Base-by-base conservation (phyloP, 768 basidiomycete genomes). In the Galerina marginata region DNA sequence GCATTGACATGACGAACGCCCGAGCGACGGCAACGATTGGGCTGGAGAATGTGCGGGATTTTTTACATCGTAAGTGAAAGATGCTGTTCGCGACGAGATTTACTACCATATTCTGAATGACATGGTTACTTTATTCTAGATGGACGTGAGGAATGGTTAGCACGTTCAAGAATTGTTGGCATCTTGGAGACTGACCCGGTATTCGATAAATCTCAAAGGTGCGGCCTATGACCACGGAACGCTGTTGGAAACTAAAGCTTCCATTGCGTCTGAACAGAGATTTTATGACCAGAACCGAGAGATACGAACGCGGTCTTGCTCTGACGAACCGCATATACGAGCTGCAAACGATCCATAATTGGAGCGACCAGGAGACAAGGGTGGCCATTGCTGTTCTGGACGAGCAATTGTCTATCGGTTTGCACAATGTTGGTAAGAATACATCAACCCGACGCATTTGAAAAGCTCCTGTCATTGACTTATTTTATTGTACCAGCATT, bases 201-300 rank as follows among this genome's bases (percentile, higher is more conserved):
- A 11, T 90, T 91, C 54, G 82, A 88, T 69, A 89, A 88, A 68
- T 75, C 81, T 0, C 66, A 74, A 33, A 82, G 82, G 89, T 88
- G 12, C 6, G 40, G 11, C 4, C 16, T 15, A 26, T 56, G 54
- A 66, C 53, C 3, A 12, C 9, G n/a, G 33, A 10, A 26, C 3
- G 39, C 36, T 9, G 49, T 23, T 20, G 23, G 23, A 54, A 45
- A 10, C 11, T 49, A 53, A 20, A 26, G n/a, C 48, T 12, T 63
- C 12, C 56, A 16, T 16, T 23, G 20, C n/a, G 26, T 12, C n/a
- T 15, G 33, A 42, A 6, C 51, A 89, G 88, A 56, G 77, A 83
- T 3, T 89, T 86, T 66, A 75, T 87, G 69, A 79, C 80, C 12
- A 81, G 89, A 55, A 79, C 80, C 0, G 86, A 91, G 54, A 75